A percentile compares a stretch with the other conserved stretches of the same genome.
phyloP scores from a whole-genome alignment of 176 grass and related monocot genomes.

The Triticum dicoccoides region DNA sequence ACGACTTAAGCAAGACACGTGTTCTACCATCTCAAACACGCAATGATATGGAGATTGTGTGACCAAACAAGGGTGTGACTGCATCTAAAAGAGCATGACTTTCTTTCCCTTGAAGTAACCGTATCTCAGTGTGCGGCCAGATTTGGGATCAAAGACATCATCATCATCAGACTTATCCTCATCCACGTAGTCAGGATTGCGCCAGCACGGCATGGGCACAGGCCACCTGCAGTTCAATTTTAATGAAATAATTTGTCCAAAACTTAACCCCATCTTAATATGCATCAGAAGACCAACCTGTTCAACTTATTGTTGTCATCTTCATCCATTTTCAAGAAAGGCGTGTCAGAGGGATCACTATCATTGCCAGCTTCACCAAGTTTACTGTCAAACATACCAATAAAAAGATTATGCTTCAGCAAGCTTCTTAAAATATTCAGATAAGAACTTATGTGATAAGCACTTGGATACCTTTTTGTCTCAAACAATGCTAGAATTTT shows the following conservation, averaged over 20 bases:
- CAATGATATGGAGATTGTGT: not conserved
- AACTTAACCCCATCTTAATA: not conserved
- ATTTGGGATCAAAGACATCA: not conserved
- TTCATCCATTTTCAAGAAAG: not conserved
- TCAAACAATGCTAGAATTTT: not conserved
- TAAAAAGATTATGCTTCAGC: not conserved
- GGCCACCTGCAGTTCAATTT: not conserved
- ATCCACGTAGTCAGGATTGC: not conserved
- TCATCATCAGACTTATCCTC: not conserved
- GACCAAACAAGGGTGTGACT: not conserved
- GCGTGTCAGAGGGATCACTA: not conserved
- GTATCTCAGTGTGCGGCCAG: not conserved
- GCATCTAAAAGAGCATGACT: not conserved
- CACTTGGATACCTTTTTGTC: not conserved
- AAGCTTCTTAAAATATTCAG: not conserved
- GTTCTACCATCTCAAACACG: not conserved
- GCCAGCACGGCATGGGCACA: not conserved
- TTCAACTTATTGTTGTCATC: not conserved
- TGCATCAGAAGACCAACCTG: not conserved
- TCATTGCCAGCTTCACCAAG: not conserved
- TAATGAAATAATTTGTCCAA: not conserved
- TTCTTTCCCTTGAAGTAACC: not conserved
- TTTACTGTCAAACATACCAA: not conserved
- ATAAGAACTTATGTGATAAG: not conserved
- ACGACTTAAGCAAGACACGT: not conserved